These are phyloP conservation scores for Pneumocystis oryctolagi DNA, from an alignment of 1,139 yeast species.

Conservation along the genomic window DNA sequence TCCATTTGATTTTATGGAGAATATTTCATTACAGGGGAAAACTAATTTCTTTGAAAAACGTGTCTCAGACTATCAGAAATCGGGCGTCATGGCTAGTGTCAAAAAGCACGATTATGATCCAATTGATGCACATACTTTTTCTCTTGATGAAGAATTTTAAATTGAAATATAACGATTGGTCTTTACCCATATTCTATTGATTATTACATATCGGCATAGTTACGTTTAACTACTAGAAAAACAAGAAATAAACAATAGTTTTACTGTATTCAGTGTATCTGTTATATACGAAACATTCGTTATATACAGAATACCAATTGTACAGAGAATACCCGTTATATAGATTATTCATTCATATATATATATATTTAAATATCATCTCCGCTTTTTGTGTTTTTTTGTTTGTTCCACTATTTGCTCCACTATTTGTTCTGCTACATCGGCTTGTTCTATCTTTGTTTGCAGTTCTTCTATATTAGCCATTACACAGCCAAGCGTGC, in stretches of 20 bases:
- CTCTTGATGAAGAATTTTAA: slow-evolving; percentile 34
- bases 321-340: not conserved
- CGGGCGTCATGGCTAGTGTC: slow-evolving; percentile 81
- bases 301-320: not conserved
- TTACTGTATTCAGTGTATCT: not conserved
- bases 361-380: not conserved
- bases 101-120: slow-evolving; percentile 28
- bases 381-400: not conserved
- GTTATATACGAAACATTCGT: not conserved
- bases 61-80: slow-evolving; percentile 96
- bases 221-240: not conserved
- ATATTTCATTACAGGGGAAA: slow-evolving; percentile 92
- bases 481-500: not conserved
- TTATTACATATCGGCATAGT: not conserved
- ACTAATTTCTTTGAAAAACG: slow-evolving; percentile 98
- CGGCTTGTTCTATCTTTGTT: not conserved
- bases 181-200: too few relatives aligned
- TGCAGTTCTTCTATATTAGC: not conserved
- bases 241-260: not conserved
- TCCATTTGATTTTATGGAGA: slow-evolving; percentile 98
- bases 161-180: too few relatives aligned
- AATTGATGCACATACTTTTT: slow-evolving; percentile 19
- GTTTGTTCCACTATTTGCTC: not conserved
- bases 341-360: not conserved
- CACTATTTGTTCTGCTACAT: not conserved